Evolutionary conservation across 345 rosid species (phyloP), one percentile per base, ranked within the genome.

Genomic region (Sonneratia alba): DNA sequence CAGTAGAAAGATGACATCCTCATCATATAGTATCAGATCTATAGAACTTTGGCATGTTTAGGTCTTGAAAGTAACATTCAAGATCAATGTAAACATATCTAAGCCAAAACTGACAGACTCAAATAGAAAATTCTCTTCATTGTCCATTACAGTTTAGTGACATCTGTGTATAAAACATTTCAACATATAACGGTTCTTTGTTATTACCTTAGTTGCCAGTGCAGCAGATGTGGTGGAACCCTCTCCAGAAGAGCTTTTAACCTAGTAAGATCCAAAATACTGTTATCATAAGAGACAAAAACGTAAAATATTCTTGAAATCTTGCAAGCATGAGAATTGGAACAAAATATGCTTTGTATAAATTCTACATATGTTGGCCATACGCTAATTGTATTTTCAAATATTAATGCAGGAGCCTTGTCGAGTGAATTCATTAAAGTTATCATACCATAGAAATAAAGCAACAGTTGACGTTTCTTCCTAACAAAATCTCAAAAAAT

Each of bases 171-270:
- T 14, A 42, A 27, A 66, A 6, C 1, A 36, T 4, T 16, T 16
- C 1, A 11, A 18, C 6, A 4, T 53, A 53, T 53, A 3, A 18
- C 7, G 6, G 7, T 55, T 16, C 16, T 55, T 12, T 55, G 11
- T 68, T 6, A n/a, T 22, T 59, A 76, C 96, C 87, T 77, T 85
- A 65, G 74, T 24, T 77, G 88, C 64, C 53, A 85, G 74, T n/a
- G 81, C 84, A 76, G 56, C 34, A 43, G 70, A 81, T 62, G 85
- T 74, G 73, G 85, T 75, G 73, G 97, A 85, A 7, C 84, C 78
- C 72, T 86, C 91, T 43, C 85, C 75, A 40, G 92, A 74, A 34
- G 89, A 68, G 81, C 79, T 81, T 83, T 91, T 91, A 74, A 36
- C 85, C 94, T 91, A 72, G 73, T 56, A 81, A 75, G 49, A 62